Evolutionary conservation across 495 filamentous ascomycete species (phyloP), one percentile per base, ranked within the genome.

Genomic region (Penicillium herquei): DNA sequence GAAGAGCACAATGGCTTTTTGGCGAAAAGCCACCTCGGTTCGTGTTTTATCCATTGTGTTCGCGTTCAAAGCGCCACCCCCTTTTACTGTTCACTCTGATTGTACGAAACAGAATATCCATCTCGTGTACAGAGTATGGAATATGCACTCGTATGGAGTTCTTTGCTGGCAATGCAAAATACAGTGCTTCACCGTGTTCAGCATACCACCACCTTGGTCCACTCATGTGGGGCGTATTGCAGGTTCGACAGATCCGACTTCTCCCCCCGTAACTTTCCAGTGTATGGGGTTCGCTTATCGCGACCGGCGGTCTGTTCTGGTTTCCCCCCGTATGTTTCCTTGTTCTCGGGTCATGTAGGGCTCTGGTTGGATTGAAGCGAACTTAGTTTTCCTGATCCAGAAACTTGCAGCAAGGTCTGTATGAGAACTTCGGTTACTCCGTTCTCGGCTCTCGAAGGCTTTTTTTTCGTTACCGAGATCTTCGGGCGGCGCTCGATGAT

Each of bases 231-330:
- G 57, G 54, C 57, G 17, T n/a, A 53, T 63, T 62, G 47, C 55
- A 55, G 54, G 46, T 34, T 16, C 33, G 33, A 34, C 35, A 31
- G 56, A 48, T 46, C 7, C 37, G 32, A 48, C 50, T 48, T 57
- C 7, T 49, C 56, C 52, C 55, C 64, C 58, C 58, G 55, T 59
- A 60, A 62, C 56, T 56, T 58, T 65, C 64, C 62, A 59, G 18
- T 9, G 35, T 58, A 62, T 41, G 56, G 64, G 62, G 58, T 60
- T 62, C 47, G 57, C 55, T 61, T 55, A 61, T 60, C 56, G 34
- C 16, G 58, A 61, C 49, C 50, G 46, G 59, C 59, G 59, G 55
- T 62, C 47, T 58, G 46, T 21, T 45, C 33, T 11, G 50, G 32
- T 42, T 44, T 44, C 14, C 39, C 39, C 37, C 35, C 49, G 35